These are phyloP conservation scores for Liriodendron chinense DNA, from an alignment of 164 flowering plant species.

Conservation along the genomic window DNA sequence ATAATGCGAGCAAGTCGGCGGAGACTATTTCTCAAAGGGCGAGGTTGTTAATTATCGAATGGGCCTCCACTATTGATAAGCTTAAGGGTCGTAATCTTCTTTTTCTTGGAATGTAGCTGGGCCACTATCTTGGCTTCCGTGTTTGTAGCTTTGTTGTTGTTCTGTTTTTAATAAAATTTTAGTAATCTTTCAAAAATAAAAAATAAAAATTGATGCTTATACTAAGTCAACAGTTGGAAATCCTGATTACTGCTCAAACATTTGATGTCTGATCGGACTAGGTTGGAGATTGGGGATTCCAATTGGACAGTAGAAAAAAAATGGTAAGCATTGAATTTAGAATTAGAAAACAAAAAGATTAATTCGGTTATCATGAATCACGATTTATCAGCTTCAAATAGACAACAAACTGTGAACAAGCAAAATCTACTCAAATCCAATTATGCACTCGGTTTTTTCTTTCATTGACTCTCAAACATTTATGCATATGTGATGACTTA, in stretches of 20 bases:
- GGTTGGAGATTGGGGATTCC: not conserved
- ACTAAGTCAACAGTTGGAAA: too few relatives aligned
- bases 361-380: not conserved
- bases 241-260: not conserved
- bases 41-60: too few relatives aligned
- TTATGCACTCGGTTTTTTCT: not conserved
- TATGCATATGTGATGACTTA: not conserved
- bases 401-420: not conserved
- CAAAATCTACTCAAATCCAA: not conserved
- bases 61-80: too few relatives aligned
- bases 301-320: not conserved
- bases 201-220: too few relatives aligned
- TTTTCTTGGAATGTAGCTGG: too few relatives aligned
- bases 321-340: not conserved
- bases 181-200: too few relatives aligned
- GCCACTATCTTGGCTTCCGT: too few relatives aligned
- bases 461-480: not conserved
- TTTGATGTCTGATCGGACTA: not conserved
- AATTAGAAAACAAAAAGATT: not conserved
- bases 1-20: too few relatives aligned
- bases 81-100: too few relatives aligned
- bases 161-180: too few relatives aligned
- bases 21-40: too few relatives aligned
- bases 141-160: too few relatives aligned
- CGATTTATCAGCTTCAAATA: not conserved